Evolutionary conservation across 73 alveolate species (phyloP), one percentile per base, ranked within the genome.

Genomic region (Vitrella brassicaformis): DNA sequence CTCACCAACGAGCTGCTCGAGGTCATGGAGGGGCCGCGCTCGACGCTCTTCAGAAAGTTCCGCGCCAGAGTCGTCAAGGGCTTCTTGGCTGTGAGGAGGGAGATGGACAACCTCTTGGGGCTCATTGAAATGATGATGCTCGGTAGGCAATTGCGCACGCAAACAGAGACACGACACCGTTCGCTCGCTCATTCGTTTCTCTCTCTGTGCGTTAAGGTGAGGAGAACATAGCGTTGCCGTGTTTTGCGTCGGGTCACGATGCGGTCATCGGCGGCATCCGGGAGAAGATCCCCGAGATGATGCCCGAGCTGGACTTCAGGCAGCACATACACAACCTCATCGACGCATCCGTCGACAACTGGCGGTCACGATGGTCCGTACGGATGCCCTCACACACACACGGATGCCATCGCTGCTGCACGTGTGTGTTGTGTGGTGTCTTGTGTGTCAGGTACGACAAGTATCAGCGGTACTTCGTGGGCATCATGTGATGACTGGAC

Each of bases 1-100:
- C 86, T 95, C 70, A 95, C 99, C 31, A 71, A 92, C 75, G 98
- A 93, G 78, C 87, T 89, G 87, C 83, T 93, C 25, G 94, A 93
- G 70, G 87, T 93, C 28, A 84, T 93, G 96, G 98, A 94, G 74
- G 98, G 98, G 66, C 87, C 85, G 45, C 27, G 80, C 25, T 71
- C 86, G 19, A 66, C 68, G 27, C 75, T 47, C 27, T 85, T 84
- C 70, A 71, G 80, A 7, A 45, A 73, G 25, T 88, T 75, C 82
- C 47, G 78, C 66, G 75, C 31, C 25, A 68, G 73, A n/a, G 67
- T 88, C 86, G 79, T 72, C 47, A 84, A 81, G 75, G 94, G 94
- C 30, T 88, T 88, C 70, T 28, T 85, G 72, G 77, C 72, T 7
- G 71, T 84, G 0, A 27, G 94, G 69, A 78, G 80, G 66, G 75